Evolutionary conservation across 768 basidiomycete species (phyloP), one percentile per base, ranked within the genome.

Genomic region (Rhizopogon vulgaris): DNA sequence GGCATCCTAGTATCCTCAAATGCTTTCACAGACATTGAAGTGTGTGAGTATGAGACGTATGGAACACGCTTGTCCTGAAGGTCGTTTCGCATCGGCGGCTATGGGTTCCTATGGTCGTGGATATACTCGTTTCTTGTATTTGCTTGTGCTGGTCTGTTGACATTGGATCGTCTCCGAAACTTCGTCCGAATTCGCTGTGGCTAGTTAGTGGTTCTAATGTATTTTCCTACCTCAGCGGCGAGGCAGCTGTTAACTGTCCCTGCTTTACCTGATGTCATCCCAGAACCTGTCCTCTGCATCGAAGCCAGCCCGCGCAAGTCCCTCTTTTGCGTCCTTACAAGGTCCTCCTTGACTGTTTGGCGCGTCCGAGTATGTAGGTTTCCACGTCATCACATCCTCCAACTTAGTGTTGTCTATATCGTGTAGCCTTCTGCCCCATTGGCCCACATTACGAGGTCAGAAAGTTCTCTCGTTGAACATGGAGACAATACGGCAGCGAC

Each of bases 151-250:
- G 14, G 40, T 18, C 40, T 37, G 14, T 25, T n/a, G 39, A 24
- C 39, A 43, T 30, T 30, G 28, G 10, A 6, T 22, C 6, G 7
- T 14, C 15, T 53, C 38, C n/a, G 38, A 22, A 28, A 12, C n/a
- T n/a, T n/a, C n/a, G 30, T 32, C 28, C 12, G 8, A 45, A 14
- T 22, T 30, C 12, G 43, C 43, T 38, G 3, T n/a, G 22, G 15
- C 22, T 43, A 14, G n/a, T 37, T 30, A 14, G 41, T 42, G 34
- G 10, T 38, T 40, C 46, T 17, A 6, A 92, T 92, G 90, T 93
- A 91, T 71, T 92, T 92, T 69, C 90, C 88, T 52, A 91, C 87
- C 24, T 82, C 85, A 34, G 82, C 87, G 39, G 87, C 90, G 27
- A 74, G 79, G 61, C 87, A 83, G 62, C 76, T 92, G 38, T 83